A percentile compares a stretch with the other conserved stretches of the same genome.
phyloP scores from a whole-genome alignment of 176 grass and related monocot species.

The Eleusine indica region DNA sequence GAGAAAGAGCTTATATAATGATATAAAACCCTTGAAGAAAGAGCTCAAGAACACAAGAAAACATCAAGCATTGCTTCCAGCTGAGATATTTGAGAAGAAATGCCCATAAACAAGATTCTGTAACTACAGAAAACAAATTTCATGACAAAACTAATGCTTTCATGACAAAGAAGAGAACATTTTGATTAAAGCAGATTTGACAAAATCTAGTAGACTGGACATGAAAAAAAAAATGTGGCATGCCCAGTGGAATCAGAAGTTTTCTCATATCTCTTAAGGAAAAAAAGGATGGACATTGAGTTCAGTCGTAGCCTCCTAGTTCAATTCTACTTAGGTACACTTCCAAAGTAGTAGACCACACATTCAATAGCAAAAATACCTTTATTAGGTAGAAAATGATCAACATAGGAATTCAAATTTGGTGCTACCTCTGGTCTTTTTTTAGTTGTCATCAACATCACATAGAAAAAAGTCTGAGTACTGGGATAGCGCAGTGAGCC shows the following conservation, averaged over 20 bases:
- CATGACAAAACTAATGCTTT: conserved; percentile 4
- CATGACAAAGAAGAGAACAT: conserved; percentile 16
- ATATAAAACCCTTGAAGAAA: conserved; percentile 10
- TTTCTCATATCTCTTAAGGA: not conserved
- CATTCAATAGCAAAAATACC: not conserved
- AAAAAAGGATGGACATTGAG: conserved; percentile 6
- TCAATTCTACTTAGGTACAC: conserved; percentile 6
- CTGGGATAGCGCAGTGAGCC: not conserved
- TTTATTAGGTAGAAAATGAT: not conserved
- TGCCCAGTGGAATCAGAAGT: conserved; percentile 1
- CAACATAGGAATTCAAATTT: not conserved
- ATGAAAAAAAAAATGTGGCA: conserved; percentile 15
- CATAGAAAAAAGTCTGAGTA: not conserved
- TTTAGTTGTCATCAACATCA: not conserved
- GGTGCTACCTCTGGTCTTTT: not conserved
- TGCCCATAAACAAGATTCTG: not conserved
- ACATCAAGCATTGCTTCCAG: not conserved
- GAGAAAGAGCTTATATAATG: not conserved
- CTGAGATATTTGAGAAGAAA: not conserved
- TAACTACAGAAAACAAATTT: conserved; percentile 18
- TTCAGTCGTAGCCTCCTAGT: not conserved
- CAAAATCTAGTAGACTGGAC: not conserved
- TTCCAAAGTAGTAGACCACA: not conserved
- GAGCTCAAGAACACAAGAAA: not conserved
- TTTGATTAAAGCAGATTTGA: conserved; percentile 5